Conservation (phyloP, 345 rosid genomes). For the Luvunga scandens region DNA sequence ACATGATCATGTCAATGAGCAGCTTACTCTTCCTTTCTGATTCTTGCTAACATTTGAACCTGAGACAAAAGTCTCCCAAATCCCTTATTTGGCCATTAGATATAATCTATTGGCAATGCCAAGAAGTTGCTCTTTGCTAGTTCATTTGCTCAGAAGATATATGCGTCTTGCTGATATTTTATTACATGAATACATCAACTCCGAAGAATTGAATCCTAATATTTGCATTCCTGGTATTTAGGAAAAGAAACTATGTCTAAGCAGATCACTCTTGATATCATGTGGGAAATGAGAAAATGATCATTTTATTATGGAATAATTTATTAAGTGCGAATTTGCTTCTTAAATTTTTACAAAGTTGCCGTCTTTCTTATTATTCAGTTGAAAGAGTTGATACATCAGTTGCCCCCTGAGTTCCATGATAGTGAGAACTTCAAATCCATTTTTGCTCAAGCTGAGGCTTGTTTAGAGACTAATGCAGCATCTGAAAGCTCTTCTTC, state of each 20-base stretch:
- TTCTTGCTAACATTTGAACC: background rate
- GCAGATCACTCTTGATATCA: background rate
- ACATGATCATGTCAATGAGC: background rate
- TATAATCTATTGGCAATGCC: background rate
- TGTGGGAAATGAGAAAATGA: too few relatives aligned
- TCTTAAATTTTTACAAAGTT: conserved; percentile 1
- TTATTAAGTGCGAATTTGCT: background rate
- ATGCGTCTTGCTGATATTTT: background rate
- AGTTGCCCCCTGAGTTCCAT: conserved; percentile 54
- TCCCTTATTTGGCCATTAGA: background rate
- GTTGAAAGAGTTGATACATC: conserved; percentile 60
- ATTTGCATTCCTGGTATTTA: background rate
- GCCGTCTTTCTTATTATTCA: conserved; percentile 27
- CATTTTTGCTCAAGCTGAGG: conserved; percentile 55
- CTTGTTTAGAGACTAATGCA: conserved; percentile 32
- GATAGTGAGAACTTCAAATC: conserved; percentile 52
- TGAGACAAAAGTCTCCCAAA: background rate
- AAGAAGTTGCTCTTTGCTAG: background rate
- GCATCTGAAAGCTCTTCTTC: conserved; percentile 34
- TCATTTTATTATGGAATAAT: background rate
- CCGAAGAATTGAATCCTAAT: background rate
- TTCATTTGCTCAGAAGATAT: background rate
- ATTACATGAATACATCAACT: background rate
- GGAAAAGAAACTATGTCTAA: background rate
- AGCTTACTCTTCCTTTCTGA: background rate